A percentile compares a stretch with the other conserved stretches of the same genome.
phyloP scores from a whole-genome alignment of 192 early-diverging fungal genomes.

The Coemansia umbellata region DNA sequence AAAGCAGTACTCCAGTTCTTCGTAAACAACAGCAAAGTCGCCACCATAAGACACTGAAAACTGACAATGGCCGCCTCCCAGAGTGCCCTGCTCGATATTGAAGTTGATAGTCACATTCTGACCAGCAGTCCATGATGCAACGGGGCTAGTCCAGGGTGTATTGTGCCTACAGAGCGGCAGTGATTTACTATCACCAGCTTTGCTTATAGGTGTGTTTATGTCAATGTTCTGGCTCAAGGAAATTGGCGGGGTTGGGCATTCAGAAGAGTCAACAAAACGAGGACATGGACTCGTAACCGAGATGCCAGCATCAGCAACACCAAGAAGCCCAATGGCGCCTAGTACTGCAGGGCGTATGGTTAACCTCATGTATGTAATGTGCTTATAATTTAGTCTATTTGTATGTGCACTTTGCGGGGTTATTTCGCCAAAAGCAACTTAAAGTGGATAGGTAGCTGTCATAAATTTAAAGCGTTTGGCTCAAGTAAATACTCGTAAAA shows the following conservation, averaged over 20 bases:
- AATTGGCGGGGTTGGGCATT: neutral
- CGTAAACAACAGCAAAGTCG: constrained; percentile 57
- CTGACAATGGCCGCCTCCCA: constrained; percentile 67
- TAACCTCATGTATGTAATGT: neutral
- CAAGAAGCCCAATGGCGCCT: neutral
- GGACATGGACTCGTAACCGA: neutral
- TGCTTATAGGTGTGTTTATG: neutral
- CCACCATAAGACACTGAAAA: constrained; percentile 64
- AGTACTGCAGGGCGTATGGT: neutral
- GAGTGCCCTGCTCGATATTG: constrained; percentile 33
- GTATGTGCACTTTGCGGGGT: too few relatives aligned
- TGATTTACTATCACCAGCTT: neutral
- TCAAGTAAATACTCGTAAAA: too few relatives aligned
- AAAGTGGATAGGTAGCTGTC: too few relatives aligned
- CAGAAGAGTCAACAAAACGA: neutral
- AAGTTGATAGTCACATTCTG: constrained; percentile 47
- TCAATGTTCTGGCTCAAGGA: neutral
- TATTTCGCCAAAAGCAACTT: too few relatives aligned
- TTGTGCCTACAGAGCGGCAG: constrained; percentile 38
- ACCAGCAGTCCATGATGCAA: constrained; percentile 49
- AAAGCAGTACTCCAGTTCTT: constrained; percentile 41
- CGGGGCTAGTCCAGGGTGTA: constrained; percentile 24
- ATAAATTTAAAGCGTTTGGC: too few relatives aligned
- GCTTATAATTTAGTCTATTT: neutral
- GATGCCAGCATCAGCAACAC: neutral